A percentile compares a stretch with the other conserved stretches of the same genome.
These are phyloP conservation scores for Vitis amurensis DNA, from an alignment of 164 flowering plant genomes.

Conservation along the genomic window DNA sequence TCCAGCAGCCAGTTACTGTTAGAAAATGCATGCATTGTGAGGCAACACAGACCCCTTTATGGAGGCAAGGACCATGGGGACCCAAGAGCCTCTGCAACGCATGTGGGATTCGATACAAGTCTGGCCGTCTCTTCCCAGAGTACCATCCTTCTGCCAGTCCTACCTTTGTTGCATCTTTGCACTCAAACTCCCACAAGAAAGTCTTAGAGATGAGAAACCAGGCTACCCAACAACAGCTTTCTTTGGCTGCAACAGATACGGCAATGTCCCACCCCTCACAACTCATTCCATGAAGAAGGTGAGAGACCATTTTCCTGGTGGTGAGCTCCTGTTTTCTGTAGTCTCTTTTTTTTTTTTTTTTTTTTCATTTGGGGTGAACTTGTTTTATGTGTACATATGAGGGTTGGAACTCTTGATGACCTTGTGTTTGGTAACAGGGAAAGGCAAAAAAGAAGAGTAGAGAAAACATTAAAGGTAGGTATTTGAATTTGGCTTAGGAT, in stretches of 20 bases:
- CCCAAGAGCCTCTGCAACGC: slow-evolving; percentile 58
- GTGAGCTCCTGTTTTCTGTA: no score
- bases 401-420: no score
- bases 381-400: no score
- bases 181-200: slow-evolving; percentile 51
- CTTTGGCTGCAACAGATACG: not conserved
- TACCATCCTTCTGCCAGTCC: slow-evolving; percentile 55
- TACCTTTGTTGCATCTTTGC: slow-evolving; percentile 39
- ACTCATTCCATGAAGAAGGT: no score
- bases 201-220: slow-evolving; percentile 45
- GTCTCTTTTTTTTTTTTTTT: no score
- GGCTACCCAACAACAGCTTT: not conserved
- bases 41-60: slow-evolving; percentile 43
- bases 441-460: no score
- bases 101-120: slow-evolving; percentile 49
- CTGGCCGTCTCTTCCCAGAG: slow-evolving; percentile 51
- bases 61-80: slow-evolving; percentile 52
- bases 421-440: no score
- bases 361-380: no score
- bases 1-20: not conserved
- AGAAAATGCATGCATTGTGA: slow-evolving; percentile 44
- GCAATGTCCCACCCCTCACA: no score
- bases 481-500: no score
- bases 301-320: no score
- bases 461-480: no score